phyloP scores from a whole-genome alignment of 2,329 filamentous ascomycete species.

The Talaromyces islandicus region DNA sequence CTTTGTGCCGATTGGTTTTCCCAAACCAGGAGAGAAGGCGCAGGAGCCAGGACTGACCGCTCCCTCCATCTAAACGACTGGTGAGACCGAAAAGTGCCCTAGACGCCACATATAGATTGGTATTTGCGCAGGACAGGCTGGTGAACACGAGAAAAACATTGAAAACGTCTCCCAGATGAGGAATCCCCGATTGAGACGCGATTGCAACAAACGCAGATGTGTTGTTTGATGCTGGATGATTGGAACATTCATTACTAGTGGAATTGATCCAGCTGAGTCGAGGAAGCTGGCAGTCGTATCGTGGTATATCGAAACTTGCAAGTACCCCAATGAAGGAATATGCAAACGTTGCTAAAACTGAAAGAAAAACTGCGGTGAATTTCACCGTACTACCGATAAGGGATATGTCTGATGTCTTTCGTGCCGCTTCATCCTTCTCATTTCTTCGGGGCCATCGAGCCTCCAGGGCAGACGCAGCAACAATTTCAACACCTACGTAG shows the following conservation, averaged over 20 bases:
- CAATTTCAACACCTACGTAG: conserved; percentile 28
- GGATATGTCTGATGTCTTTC: conserved; percentile 1
- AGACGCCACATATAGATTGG: conserved; percentile 30
- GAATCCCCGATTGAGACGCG: conserved; percentile 16
- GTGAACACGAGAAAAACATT: conserved; percentile 25
- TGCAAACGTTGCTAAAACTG: conserved; percentile 18
- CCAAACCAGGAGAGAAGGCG: conserved; percentile 20
- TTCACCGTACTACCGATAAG: conserved; percentile 15
- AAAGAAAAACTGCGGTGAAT: conserved; percentile 25
- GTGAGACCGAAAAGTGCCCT: conserved; percentile 27
- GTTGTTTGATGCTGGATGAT: background rate
- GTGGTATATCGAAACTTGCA: conserved; percentile 21
- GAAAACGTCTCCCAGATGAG: conserved; percentile 18
- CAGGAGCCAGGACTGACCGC: conserved; percentile 10
- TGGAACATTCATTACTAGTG: background rate
- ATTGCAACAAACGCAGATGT: conserved; percentile 20
- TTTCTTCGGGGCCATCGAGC: conserved; percentile 16
- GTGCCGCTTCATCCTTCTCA: conserved; percentile 9
- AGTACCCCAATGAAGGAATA: conserved; percentile 22
- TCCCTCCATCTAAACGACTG: conserved; percentile 13
- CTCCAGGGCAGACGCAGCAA: conserved; percentile 29
- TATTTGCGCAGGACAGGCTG: conserved; percentile 25
- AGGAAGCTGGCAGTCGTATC: conserved; percentile 17
- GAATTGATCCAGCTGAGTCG: conserved; percentile 13
- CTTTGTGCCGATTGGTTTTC: conserved; percentile 19